Evolutionary conservation across 306 rosid genomes (phyloP).

Genomic region (Cicer arietinum): DNA sequence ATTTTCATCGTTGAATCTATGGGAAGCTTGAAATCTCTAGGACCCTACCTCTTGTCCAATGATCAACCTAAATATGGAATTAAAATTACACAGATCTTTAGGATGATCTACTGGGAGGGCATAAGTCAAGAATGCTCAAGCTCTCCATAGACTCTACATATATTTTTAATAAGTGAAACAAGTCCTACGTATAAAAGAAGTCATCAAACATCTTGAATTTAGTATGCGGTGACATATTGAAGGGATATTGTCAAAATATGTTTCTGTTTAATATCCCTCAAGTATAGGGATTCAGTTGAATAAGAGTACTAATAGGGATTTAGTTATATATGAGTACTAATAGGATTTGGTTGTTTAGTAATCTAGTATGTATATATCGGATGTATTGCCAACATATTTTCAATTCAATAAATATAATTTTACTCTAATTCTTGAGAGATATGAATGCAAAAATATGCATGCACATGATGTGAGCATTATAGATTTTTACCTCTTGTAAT

Average conservation of each 20-base stretch:
- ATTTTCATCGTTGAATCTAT: background rate
- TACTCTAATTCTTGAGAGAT: background rate
- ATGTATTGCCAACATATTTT: too few species aligned
- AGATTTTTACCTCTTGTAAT: constrained; percentile 57
- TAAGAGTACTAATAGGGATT: too few species aligned
- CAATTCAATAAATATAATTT: too few species aligned
- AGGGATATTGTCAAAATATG: background rate
- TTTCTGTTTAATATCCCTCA: too few species aligned
- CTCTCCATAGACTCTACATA: constrained; percentile 2
- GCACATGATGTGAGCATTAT: constrained; percentile 7
- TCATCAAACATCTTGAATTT: constrained; percentile 24
- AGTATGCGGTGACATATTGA: constrained; percentile 13
- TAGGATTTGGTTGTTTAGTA: too few species aligned
- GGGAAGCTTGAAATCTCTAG: constrained; percentile 4
- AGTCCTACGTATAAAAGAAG: constrained; percentile 1
- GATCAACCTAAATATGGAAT: constrained; percentile 12
- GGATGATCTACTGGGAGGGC: background rate
- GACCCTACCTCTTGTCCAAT: constrained; percentile 1
- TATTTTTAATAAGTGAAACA: constrained; percentile 24
- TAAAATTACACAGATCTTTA: constrained; percentile 4
- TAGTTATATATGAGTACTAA: too few species aligned
- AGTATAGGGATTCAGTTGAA: too few species aligned
- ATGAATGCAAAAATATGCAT: background rate
- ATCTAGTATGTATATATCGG: too few species aligned
- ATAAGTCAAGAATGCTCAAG: background rate